Conservation (phyloP, 371 early-diverging fungal genomes). For the Mortierella sp. region DNA sequence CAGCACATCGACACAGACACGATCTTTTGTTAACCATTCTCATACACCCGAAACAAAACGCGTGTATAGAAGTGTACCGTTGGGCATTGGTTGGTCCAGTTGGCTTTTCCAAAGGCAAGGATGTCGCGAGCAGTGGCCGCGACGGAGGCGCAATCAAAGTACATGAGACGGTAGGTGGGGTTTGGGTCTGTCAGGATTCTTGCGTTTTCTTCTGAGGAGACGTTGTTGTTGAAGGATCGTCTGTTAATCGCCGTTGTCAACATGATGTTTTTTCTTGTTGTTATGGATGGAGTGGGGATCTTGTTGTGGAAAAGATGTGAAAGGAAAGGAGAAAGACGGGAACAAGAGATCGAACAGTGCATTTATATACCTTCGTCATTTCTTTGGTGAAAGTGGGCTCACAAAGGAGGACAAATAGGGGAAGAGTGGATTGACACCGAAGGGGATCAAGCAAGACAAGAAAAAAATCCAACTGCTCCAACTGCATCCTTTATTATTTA, state of each 20-base stretch:
- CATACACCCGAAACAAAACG: not conserved
- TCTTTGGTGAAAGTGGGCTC: not conserved
- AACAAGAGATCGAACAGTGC: not conserved
- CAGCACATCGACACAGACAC: not conserved
- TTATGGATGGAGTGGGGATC: not conserved
- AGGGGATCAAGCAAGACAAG: not conserved
- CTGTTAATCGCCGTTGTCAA: not conserved
- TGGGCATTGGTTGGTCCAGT: slow-evolving; percentile 29
- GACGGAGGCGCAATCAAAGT: slow-evolving; percentile 33
- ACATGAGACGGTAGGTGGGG: slow-evolving; percentile 21
- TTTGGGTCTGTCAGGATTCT: slow-evolving; percentile 12
- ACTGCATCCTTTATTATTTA: not conserved
- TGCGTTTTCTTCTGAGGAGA: slow-evolving; percentile 29
- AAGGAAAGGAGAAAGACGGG: not conserved
- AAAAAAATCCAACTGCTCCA: not conserved
- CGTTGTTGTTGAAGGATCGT: slow-evolving; percentile 14
- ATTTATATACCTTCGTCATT: not conserved
- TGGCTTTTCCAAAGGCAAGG: slow-evolving; percentile 36
- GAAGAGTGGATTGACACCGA: not conserved
- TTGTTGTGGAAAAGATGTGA: not conserved
- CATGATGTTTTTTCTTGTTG: not conserved
- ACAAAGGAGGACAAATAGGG: not conserved
- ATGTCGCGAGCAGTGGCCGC: slow-evolving; percentile 34
- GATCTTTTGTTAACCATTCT: not conserved
- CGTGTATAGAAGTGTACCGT: not conserved